A percentile compares a stretch with the other conserved stretches of the same genome.
Evolutionary conservation across 2,329 filamentous ascomycete genomes (phyloP).

Genomic region (Fusarium dlaminii): DNA sequence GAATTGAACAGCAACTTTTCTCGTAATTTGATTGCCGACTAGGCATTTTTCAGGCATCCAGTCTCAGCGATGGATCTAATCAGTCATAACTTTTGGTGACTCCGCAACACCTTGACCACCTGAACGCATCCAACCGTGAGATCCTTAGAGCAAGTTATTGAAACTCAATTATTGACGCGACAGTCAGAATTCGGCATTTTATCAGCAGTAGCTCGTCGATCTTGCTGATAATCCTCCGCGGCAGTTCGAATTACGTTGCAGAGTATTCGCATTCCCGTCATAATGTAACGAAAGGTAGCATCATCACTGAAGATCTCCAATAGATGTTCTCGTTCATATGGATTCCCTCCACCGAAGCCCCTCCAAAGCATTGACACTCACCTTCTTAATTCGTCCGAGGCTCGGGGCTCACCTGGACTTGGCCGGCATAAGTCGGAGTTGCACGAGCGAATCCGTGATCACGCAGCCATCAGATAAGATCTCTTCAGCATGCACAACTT

Average conservation of each 20-base stretch:
- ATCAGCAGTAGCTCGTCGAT: background rate
- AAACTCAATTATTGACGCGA: conserved; percentile 5
- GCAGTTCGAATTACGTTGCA: conserved; percentile 16
- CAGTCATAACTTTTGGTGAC: conserved; percentile 20
- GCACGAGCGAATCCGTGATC: conserved; percentile 23
- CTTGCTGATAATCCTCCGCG: background rate
- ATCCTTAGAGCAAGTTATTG: background rate
- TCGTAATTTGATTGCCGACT: conserved; percentile 21
- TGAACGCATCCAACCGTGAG: background rate
- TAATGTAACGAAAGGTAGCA: conserved; percentile 10
- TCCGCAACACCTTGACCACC: conserved; percentile 23
- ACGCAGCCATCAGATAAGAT: conserved; percentile 24
- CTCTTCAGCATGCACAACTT: conserved; percentile 10
- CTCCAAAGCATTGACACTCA: conserved; percentile 16
- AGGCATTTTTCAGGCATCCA: conserved; percentile 11
- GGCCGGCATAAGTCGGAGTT: conserved; percentile 37
- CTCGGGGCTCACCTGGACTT: conserved; percentile 20
- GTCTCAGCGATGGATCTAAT: conserved; percentile 9
- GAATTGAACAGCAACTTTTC: conserved; percentile 15
- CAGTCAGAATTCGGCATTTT: conserved; percentile 1
- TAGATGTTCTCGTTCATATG: background rate
- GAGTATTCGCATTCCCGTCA: conserved; percentile 2
- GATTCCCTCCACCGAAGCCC: conserved; percentile 18
- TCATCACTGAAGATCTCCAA: conserved; percentile 17
- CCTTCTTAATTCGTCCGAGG: conserved; percentile 5